Evolutionary conservation across 768 basidiomycete species (phyloP).

Genomic region (Mrakia blollopis): DNA sequence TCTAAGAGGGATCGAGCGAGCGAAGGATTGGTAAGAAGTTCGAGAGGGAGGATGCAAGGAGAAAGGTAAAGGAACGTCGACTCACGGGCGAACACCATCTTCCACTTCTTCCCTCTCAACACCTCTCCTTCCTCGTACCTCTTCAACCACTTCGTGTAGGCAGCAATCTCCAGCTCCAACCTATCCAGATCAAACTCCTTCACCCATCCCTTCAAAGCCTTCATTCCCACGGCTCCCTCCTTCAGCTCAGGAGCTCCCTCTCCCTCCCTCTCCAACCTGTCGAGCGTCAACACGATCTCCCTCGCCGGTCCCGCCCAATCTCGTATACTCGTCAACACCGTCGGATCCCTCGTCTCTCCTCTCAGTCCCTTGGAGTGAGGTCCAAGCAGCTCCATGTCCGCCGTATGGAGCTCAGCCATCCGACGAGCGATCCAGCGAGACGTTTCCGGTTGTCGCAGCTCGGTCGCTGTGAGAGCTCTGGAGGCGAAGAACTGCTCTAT

Average conservation of each 20-base stretch:
- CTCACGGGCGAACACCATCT: constrained; percentile 46
- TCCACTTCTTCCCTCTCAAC: constrained; percentile 47
- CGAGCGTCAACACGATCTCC: constrained; percentile 60
- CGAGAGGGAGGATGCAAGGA: not conserved
- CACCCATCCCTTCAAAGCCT: constrained; percentile 40
- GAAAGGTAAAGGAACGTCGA: constrained; percentile 8
- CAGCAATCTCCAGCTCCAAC: constrained; percentile 62
- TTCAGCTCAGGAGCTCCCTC: not conserved
- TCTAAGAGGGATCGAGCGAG: constrained; percentile 56
- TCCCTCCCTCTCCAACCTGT: constrained; percentile 31
- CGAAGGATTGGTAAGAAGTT: not conserved
- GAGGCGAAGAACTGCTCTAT: constrained; percentile 94
- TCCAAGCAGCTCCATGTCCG: constrained; percentile 66
- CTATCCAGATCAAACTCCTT: constrained; percentile 59
- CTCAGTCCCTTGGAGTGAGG: constrained; percentile 20
- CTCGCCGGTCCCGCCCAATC: constrained; percentile 60
- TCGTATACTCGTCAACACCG: constrained; percentile 40
- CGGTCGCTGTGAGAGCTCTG: constrained; percentile 65
- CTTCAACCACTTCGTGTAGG: constrained; percentile 66
- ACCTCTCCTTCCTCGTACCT: constrained; percentile 56
- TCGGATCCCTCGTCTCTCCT: constrained; percentile 35
- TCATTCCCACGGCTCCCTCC: constrained; percentile 20
- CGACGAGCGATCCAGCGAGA: constrained; percentile 75
- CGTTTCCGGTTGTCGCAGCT: constrained; percentile 68
- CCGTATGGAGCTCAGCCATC: constrained; percentile 93